These are phyloP conservation scores for Fusarium xylarioides DNA, from an alignment of 2,329 filamentous ascomycete species.

Conservation along the genomic window DNA sequence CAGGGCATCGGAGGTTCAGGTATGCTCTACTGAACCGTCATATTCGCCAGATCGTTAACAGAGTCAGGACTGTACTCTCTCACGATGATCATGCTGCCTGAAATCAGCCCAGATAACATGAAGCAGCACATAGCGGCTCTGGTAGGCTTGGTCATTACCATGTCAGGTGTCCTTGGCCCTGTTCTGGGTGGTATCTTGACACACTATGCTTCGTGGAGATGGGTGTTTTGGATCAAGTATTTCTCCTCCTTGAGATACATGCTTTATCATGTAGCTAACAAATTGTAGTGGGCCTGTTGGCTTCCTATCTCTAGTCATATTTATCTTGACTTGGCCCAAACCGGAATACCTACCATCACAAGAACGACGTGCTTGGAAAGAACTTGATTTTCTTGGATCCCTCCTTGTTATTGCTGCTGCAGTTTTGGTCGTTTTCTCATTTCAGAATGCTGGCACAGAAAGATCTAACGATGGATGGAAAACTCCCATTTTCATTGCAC, in stretches of 20 bases:
- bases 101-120: conserved; percentile 55
- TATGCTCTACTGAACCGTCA: conserved; percentile 17
- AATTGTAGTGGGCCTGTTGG: conserved; percentile 60
- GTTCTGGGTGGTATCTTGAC: conserved; percentile 62
- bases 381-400: conserved; percentile 64
- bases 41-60: neutral
- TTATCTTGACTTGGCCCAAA: conserved; percentile 61
- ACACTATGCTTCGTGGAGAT: conserved; percentile 60
- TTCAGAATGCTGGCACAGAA: conserved; percentile 59
- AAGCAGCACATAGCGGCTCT: conserved; percentile 56
- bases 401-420: conserved; percentile 63
- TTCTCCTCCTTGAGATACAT: neutral
- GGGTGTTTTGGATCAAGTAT: conserved; percentile 69
- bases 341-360: conserved; percentile 50
- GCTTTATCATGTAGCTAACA: neutral
- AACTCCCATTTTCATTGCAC: conserved; percentile 47
- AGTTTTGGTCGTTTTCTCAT: conserved; percentile 65
- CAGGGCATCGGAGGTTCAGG: conserved; percentile 64
- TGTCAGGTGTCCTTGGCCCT: conserved; percentile 61
- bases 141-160: conserved; percentile 59
- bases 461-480: conserved; percentile 53
- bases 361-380: conserved; percentile 55
- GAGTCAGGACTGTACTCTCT: conserved; percentile 60
- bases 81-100: conserved; percentile 64
- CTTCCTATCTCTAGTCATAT: conserved; percentile 55